Evolutionary conservation across 108 stramenopile genomes (phyloP), one percentile per base, ranked within the genome.

Genomic region (Mayamaea pseudoterrestris): DNA sequence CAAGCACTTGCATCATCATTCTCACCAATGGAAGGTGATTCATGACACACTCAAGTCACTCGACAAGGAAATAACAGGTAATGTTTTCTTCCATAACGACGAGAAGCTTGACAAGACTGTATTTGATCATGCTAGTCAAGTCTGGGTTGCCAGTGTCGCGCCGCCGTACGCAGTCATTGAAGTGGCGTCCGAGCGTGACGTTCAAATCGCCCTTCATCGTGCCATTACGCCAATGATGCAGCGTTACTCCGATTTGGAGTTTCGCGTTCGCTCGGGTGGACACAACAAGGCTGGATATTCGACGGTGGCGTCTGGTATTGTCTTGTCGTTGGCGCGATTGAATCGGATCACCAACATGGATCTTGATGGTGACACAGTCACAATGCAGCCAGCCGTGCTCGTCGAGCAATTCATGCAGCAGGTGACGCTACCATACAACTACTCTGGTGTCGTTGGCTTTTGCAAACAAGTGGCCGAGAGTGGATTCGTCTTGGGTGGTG

Each of bases 251-350:
- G 0, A 31, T 2, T 16, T 63, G 1, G 29, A n/a, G 2, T 63
- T 63, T 58, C 32, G 45, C 2, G 30, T 63, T 40, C 45, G 47
- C 35, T 57, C 56, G 11, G 62, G 62, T 30, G 62, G 62, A 23
- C 27, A 57, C 48, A 20, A 39, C 5, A 40, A 49, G 18, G 44
- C 17, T 20, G 55, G 47, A 26, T 55, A 26, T 26, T 43, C 30
- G 26, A 57, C 55, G 1, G 23, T 40, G 4, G 12, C 30, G 4
- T 22, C 35, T 11, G 62, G 62, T 2, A 44, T 57, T 0, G 30
- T 63, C 24, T 22, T 63, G 17, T 57, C 48, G 6, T 25, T 63
- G 3, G 25, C 7, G 12, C 14, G 12, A 22, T 7, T 40, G 14
- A 20, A 17, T 16, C 6, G 6, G 5, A 12, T 51, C 18, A 14